phyloP scores from a whole-genome alignment of 306 rosid genomes.

The Purshia tridentata region DNA sequence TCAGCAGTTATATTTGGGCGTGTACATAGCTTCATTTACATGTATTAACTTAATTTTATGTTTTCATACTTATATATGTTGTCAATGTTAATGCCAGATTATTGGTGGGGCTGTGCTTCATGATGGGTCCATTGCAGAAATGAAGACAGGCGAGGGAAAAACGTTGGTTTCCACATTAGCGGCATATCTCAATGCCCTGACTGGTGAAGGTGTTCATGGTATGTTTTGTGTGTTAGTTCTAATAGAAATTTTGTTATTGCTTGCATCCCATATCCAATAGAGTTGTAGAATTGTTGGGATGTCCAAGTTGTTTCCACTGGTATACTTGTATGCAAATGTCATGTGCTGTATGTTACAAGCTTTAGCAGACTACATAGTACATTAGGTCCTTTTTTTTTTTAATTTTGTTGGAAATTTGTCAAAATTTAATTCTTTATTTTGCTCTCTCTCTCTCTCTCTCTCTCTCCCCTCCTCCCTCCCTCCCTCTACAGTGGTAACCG shows the following conservation, averaged over 20 bases:
- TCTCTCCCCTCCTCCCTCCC: conserved; percentile 12
- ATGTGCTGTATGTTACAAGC: background rate
- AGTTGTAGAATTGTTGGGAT: background rate
- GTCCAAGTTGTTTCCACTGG: background rate
- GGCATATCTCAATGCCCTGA: conserved; percentile 90
- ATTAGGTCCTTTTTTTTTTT: background rate
- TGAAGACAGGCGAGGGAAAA: conserved; percentile 98
- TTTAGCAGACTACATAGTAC: background rate
- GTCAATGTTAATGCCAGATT: conserved; percentile 49
- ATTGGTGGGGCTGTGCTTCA: conserved; percentile 98
- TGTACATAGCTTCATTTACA: background rate
- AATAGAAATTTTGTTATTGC: conserved; percentile 2
- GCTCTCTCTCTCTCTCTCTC: conserved; percentile 5
- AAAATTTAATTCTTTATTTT: conserved; percentile 14
- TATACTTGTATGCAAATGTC: background rate
- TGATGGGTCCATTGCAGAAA: conserved; percentile 97
- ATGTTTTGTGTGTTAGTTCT: conserved; percentile 17
- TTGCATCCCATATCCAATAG: background rate
- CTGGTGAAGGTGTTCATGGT: conserved; percentile 97
- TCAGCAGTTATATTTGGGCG: background rate
- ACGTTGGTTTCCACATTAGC: conserved; percentile 91
- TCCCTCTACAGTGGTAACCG: conserved; percentile 72
- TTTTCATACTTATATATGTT: conserved; percentile 10
- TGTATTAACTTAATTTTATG: background rate
- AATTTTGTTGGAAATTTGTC: conserved; percentile 6